Base-by-base conservation (phyloP, 2,329 filamentous ascomycete species). In the Didymella pinodella region DNA sequence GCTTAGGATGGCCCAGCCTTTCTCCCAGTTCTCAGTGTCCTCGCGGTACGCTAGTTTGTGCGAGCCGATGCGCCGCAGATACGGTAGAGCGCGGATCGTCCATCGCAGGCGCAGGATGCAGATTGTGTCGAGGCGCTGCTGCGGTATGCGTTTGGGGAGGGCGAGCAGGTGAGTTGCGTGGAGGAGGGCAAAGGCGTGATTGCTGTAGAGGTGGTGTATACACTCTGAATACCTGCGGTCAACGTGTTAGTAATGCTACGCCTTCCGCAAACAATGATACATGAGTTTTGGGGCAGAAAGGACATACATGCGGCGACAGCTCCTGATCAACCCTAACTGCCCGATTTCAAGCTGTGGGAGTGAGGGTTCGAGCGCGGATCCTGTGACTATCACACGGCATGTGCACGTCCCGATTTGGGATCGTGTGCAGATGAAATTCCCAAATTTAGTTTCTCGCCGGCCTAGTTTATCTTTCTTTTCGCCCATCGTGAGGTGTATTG, bases 11-110 rank as follows among this genome's bases (percentile, higher is more conserved):
- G 29, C 29, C 75, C 75, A 77, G 1, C 53, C 68, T 3, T 61
- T 65, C 45, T 71, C 66, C 75, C 75, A 77, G 43, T 75, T 74
- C 29, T 53, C 59, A 1, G 75, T 76, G 26, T 77, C 75, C 44
- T 77, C 75, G 26, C 66, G 72, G 47, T 75, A 77, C 3, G 73
- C 73, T 26, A 68, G 59, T 18, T 64, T 65, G 0, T 62, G 57
- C 1, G 60, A 53, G 2, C 63, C 62, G 25, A 44, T 44, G 28
- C 74, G 72, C 7, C 68, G 64, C 14, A 75, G 58, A 43, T 73
- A 73, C 4, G 75, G 75, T 3, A 77, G 60, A 0, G 68, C 74
- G 50, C 75, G 74, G 22, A 77, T 72, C 2, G 68, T 55, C 74
- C 73, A 76, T 51, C 71, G 71, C 2, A 77, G 57, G 10, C 65